Evolutionary conservation across 1,139 yeast species (phyloP), one percentile per base, ranked within the genome.

Genomic region (Diutina pseudorugosa): DNA sequence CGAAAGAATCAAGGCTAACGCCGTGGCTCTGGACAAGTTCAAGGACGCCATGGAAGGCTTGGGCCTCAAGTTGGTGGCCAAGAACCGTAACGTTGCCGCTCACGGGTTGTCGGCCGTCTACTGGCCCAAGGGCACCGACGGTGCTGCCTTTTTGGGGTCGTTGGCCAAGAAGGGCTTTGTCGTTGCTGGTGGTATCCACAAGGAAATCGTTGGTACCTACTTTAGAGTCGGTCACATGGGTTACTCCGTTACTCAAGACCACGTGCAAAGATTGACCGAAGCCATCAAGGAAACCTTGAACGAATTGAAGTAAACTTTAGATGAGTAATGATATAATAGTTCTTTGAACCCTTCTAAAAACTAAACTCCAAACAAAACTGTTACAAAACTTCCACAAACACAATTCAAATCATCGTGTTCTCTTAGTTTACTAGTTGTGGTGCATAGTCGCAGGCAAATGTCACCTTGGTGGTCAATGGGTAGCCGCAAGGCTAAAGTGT

Each of bases 211-310:
- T 51, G 79, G 86, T 55, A 83, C 85, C 66, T 90, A 90, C 72
- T 88, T 91, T 73, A 82, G 98, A 70, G 83, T 91, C 56, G 98
- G 98, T 36, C 98, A 91, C 70, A 91, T 91, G 98, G 97, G 97
- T 41, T 63, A 65, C 60, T 73, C 78, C 8, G 69, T 73, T 30
- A 69, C 70, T 56, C 73, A 67, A 53, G 78, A 76, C 47, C 78
- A 74, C 57, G 65, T 74, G 45, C 74, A 69, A 51, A 55, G 61
- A 56, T 67, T 74, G 53, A 58, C 66, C 42, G 60, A 58, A 20
- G 75, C 76, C 25, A 66, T 74, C 54, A 62, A 64, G 57, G 76
- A 72, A 55, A 58, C 73, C 14, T 62, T 72, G 54, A 52, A 58
- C n/a, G 76, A 72, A 54, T 53, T 56, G 54, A 50, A 52, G 48